A percentile compares a stretch with the other conserved stretches of the same genome.
Evolutionary conservation across 2,329 filamentous ascomycete genomes (phyloP).

Genomic region (Tolypocladium nubicola): DNA sequence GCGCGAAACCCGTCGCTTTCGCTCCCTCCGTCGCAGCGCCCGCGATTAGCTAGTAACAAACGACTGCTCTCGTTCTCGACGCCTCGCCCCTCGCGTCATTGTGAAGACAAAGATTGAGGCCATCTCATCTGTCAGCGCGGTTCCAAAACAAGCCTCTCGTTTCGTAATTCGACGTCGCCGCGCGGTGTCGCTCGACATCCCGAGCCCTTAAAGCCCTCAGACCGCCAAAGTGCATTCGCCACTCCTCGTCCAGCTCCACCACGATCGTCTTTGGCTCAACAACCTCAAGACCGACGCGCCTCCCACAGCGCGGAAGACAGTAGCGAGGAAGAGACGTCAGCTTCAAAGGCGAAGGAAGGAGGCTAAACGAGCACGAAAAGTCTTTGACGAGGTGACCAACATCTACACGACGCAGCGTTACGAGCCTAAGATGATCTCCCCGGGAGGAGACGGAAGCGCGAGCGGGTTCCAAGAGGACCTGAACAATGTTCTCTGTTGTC

Average conservation of each 20-base stretch:
- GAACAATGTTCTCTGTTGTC: constrained; percentile 75
- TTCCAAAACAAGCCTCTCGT: not conserved
- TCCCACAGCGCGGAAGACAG: constrained; percentile 11
- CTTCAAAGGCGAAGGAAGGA: constrained; percentile 22
- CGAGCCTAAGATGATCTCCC: constrained; percentile 35
- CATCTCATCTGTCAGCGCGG: not conserved
- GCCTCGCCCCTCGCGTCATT: not conserved
- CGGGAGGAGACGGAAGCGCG: constrained; percentile 20
- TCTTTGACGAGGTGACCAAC: constrained; percentile 29
- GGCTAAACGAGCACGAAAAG: constrained; percentile 22
- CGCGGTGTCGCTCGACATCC: not conserved
- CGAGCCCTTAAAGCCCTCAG: not conserved
- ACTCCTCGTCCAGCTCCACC: constrained; percentile 51
- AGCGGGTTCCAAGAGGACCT: constrained; percentile 67
- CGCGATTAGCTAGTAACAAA: not conserved
- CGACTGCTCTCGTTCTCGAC: not conserved
- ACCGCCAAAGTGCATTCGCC: constrained; percentile 62
- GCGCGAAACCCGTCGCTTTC: not conserved
- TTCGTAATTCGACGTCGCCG: not conserved
- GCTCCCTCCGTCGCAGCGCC: not conserved
- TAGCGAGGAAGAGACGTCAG: constrained; percentile 22
- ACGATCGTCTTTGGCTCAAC: constrained; percentile 28
- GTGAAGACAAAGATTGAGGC: not conserved
- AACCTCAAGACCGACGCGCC: constrained; percentile 8
- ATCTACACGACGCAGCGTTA: constrained; percentile 32